A percentile compares a stretch with the other conserved stretches of the same genome.
These are phyloP conservation scores for Blastobotrys niveus DNA, from an alignment of 1,139 yeast genomes.

Conservation along the genomic window DNA sequence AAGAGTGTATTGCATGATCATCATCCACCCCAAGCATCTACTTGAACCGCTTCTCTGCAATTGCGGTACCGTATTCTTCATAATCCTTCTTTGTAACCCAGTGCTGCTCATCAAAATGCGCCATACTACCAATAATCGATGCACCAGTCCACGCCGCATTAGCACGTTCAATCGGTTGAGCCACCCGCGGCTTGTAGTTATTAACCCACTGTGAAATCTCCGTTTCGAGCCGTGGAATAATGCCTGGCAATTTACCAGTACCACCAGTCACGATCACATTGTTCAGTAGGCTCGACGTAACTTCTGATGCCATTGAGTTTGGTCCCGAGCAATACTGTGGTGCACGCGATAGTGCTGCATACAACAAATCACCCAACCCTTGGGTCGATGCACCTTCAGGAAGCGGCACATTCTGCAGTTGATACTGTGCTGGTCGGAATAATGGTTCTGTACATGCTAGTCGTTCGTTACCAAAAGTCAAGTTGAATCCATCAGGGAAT, in stretches of 20 bases:
- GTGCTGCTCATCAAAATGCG: constrained; percentile 49
- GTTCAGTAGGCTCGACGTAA: constrained; percentile 55
- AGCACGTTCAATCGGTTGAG: constrained; percentile 82
- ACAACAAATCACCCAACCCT: constrained; percentile 68
- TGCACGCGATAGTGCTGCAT: constrained; percentile 26
- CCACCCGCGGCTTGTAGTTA: constrained; percentile 50
- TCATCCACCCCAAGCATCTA: too few species aligned
- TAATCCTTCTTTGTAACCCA: constrained; percentile 18
- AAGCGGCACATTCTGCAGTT: constrained; percentile 22
- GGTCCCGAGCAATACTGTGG: constrained; percentile 9
- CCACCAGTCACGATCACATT: constrained; percentile 91
- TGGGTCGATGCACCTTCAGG: constrained; percentile 33
- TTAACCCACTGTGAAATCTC: constrained; percentile 75
- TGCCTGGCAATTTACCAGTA: constrained; percentile 71
- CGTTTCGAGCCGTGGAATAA: constrained; percentile 68
- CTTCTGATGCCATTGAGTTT: constrained; percentile 7
- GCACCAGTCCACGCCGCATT: constrained; percentile 96
- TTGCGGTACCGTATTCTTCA: constrained; percentile 16
- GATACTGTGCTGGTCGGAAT: constrained; percentile 45
- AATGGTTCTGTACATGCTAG: constrained; percentile 69
- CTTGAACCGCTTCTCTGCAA: constrained; percentile 16
- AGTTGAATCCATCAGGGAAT: constrained; percentile 66
- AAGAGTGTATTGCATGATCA: neutral
- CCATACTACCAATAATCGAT: constrained; percentile 81
- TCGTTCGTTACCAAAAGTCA: constrained; percentile 61